Evolutionary conservation across 306 rosid species (phyloP).

Genomic region (Pyrus communis): DNA sequence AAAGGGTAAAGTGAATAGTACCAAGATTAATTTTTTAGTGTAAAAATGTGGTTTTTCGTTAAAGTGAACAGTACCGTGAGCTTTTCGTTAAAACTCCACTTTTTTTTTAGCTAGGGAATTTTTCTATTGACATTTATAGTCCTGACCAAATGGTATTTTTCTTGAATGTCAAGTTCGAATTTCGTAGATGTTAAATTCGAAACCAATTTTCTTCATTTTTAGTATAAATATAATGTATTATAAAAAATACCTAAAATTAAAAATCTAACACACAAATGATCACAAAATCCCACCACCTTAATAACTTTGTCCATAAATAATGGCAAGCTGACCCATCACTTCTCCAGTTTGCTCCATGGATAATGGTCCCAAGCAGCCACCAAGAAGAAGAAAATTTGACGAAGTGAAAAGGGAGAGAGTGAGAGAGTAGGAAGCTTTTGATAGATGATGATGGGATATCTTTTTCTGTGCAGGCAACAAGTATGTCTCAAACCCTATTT

Average conservation of each 20-base stretch:
- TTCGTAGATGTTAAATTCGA: too few species aligned
- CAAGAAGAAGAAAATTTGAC: neutral
- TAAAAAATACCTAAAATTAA: too few species aligned
- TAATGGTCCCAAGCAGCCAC: neutral
- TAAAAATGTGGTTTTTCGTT: too few species aligned
- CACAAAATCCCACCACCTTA: neutral
- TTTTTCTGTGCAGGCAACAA: constrained; percentile 61
- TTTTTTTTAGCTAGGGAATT: neutral
- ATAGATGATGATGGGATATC: constrained; percentile 69
- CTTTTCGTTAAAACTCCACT: too few species aligned
- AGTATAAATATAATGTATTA: too few species aligned
- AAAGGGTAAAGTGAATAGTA: too few species aligned
- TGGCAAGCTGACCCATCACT: neutral
- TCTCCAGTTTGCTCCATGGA: neutral
- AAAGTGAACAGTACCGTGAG: too few species aligned
- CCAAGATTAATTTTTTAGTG: too few species aligned
- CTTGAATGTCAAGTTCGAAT: too few species aligned
- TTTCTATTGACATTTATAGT: too few species aligned
- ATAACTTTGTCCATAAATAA: neutral
- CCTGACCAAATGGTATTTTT: too few species aligned
- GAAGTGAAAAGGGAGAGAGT: neutral
- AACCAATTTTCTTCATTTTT: too few species aligned
- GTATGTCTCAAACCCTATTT: constrained; percentile 47
- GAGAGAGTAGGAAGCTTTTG: neutral
- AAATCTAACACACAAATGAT: neutral